Percentiles rank a stretch among this genome's conserved stretches.
These are phyloP conservation scores for Claviceps fusiformis DNA, from an alignment of 2,329 filamentous ascomycete genomes.

Conservation along the genomic window DNA sequence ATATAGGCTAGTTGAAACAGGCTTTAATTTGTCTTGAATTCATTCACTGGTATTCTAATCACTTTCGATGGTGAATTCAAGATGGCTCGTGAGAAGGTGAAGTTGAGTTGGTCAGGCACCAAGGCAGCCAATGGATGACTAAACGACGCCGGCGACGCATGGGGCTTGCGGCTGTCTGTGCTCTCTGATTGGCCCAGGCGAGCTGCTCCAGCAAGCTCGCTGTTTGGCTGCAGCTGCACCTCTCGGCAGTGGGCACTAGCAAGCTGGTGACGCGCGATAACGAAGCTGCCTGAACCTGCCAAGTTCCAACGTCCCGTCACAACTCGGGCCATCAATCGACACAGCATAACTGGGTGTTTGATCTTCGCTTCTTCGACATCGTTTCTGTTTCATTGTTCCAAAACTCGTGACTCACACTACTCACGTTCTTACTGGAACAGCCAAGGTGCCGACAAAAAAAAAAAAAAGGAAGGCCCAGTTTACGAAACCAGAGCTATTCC, in stretches of 20 bases:
- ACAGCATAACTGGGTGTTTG: too few species aligned
- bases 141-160: background rate
- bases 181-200: background rate
- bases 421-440: too few species aligned
- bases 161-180: background rate
- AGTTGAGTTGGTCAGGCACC: background rate
- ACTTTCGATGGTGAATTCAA: background rate
- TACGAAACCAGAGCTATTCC: too few species aligned
- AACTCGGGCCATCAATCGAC: too few species aligned
- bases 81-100: too few species aligned
- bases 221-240: background rate
- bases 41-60: background rate
- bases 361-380: too few species aligned
- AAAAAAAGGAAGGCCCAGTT: too few species aligned
- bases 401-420: too few species aligned
- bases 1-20: conserved; percentile 6
- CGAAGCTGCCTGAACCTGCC: conserved; percentile 28
- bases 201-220: background rate
- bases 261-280: conserved; percentile 27
- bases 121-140: conserved; percentile 2
- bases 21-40: background rate
- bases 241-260: background rate
- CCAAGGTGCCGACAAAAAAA: too few species aligned
- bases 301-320: background rate
- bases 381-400: too few species aligned